Evolutionary conservation across 352 stramenopile genomes (phyloP), one percentile per base, ranked within the genome.

Genomic region (Phytophthora vignae): DNA sequence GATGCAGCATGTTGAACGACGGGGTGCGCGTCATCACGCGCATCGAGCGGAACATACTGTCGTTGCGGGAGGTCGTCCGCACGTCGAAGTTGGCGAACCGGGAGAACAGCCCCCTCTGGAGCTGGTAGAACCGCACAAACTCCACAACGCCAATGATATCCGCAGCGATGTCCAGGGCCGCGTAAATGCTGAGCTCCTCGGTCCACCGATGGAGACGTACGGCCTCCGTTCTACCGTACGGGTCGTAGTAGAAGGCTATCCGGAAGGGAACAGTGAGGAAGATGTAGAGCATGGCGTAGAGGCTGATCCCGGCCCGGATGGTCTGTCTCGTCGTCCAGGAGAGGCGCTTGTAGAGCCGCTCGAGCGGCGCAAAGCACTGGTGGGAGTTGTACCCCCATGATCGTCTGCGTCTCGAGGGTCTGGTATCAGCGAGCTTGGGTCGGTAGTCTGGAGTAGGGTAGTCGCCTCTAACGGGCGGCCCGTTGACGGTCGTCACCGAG

Each of bases 191-290:
- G 12, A 77, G 64, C 38, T 65, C 69, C 15, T 44, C 10, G 2
- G 69, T 73, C 69, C 69, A 77, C 3, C 22, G 22, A 22, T 60
- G 38, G 10, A 31, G n/a, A 17, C 9, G 9, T 2, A 4, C 25
- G 2, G 57, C 3, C 4, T 55, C 22, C 17, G 25, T 29, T 42
- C 15, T 42, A 8, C 29, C 8, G 5, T 59, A 75, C 0, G 68
- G 69, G 21, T 69, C 53, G 22, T 73, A 76, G 59, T 76, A 73
- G 29, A 73, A 76, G 4, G 64, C 69, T 22, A 73, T 62, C 9
- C 69, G 69, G 33, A 73, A 73, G 0, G 69, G 69, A 14, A 76
- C 36, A 10, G 69, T 73, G 0, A 73, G 15, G 19, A 76, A 76
- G 3, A 69, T 12, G 50, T 76, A 76, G 17, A 76, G 56, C 3